A percentile compares a stretch with the other conserved stretches of the same genome.
Evolutionary conservation across 2,329 filamentous ascomycete genomes (phyloP).

Genomic region (Fusarium proliferatum): DNA sequence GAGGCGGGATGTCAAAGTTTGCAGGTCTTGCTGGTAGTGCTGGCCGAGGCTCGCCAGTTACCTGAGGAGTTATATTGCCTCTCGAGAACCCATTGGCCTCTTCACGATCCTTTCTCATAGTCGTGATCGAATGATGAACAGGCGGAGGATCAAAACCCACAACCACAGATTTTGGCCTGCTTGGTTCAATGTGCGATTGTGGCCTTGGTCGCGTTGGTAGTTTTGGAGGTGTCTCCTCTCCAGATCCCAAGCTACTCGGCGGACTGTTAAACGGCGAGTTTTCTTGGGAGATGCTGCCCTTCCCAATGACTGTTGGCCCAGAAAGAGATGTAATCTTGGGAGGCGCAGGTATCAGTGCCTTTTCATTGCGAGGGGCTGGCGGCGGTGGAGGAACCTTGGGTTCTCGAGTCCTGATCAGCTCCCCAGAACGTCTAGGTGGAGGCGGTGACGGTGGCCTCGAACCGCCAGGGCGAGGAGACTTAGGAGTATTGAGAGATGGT

Average conservation of each 20-base stretch:
- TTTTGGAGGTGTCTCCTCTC: constrained; percentile 62
- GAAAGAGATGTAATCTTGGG: constrained; percentile 31
- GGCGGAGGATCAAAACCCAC: constrained; percentile 63
- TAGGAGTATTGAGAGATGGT: constrained; percentile 49
- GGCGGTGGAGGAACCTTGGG: constrained; percentile 67
- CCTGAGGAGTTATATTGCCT: constrained; percentile 53
- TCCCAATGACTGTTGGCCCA: constrained; percentile 26
- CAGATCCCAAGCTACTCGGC: constrained; percentile 74
- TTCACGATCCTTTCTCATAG: constrained; percentile 58
- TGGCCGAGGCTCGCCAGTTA: constrained; percentile 58
- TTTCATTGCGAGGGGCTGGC: constrained; percentile 83
- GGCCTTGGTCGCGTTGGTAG: constrained; percentile 65
- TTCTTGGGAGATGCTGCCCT: constrained; percentile 49
- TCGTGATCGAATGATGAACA: constrained; percentile 60
- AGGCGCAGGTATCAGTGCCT: constrained; percentile 57
- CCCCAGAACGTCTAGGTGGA: constrained; percentile 71
- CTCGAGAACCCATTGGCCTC: constrained; percentile 55
- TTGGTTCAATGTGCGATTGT: constrained; percentile 39
- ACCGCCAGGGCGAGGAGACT: constrained; percentile 60
- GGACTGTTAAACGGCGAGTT: constrained; percentile 89
- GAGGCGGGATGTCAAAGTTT: constrained; percentile 41
- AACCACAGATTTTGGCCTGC: constrained; percentile 38
- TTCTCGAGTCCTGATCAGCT: constrained; percentile 64
- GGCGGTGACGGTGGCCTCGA: constrained; percentile 71
- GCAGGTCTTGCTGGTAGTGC: constrained; percentile 62